Evolutionary conservation across 257 asterid species (phyloP).

Genomic region (Apocynum venetum): DNA sequence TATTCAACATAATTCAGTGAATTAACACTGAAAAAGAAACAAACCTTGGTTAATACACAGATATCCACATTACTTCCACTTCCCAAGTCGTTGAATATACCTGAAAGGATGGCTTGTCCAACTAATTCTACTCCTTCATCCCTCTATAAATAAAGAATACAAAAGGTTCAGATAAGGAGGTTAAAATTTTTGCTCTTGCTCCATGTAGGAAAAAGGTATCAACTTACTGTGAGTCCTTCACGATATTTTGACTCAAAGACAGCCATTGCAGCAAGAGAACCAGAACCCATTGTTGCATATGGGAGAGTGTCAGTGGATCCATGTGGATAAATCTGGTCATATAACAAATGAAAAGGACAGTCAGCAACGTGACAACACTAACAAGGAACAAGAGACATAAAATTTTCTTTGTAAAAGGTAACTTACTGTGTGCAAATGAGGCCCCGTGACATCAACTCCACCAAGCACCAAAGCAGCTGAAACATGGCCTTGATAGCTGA

Average conservation of each 20-base stretch:
- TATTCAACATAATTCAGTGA: background rate
- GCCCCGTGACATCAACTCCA: constrained; percentile 91
- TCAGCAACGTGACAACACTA: background rate
- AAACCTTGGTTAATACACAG: constrained; percentile 84
- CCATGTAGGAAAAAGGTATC: background rate
- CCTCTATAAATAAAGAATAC: constrained; percentile 43
- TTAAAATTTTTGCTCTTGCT: background rate
- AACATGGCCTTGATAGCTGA: constrained; percentile 82
- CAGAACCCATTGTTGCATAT: constrained; percentile 98
- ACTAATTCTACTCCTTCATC: constrained; percentile 82
- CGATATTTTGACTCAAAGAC: constrained; percentile 80
- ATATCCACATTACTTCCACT: constrained; percentile 97
- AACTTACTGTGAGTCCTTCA: constrained; percentile 80
- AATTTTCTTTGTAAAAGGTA: background rate
- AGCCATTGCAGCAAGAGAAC: constrained; percentile 98
- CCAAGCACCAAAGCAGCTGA: constrained; percentile 96
- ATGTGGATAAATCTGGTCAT: constrained; percentile 83
- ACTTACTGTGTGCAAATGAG: constrained; percentile 93
- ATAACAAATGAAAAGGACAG: constrained; percentile 18
- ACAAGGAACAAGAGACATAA: background rate
- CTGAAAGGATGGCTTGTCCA: constrained; percentile 89
- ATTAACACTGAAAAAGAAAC: constrained; percentile 5
- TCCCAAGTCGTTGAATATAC: constrained; percentile 90
- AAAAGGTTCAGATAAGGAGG: constrained; percentile 1
- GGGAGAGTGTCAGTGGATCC: constrained; percentile 98